Evolutionary conservation across 1,284 basidiomycete genomes (phyloP).

Genomic region (Irpex rosettiformis): DNA sequence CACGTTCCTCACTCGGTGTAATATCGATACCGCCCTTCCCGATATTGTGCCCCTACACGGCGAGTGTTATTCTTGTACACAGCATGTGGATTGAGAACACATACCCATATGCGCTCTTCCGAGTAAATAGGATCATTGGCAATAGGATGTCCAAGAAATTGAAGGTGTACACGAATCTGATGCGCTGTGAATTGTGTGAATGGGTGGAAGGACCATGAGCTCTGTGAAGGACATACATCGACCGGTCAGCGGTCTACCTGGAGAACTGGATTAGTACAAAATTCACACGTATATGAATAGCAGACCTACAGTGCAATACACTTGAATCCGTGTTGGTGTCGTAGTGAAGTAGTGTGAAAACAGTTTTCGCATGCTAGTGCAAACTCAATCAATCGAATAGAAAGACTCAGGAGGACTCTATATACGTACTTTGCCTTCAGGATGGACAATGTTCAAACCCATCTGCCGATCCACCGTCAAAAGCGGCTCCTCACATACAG

Average conservation of each 20-base stretch:
- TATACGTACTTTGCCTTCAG: constrained; percentile 86
- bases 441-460: constrained; percentile 93
- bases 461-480: constrained; percentile 94
- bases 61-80: neutral
- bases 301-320: constrained; percentile 78
- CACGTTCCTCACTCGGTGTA: constrained; percentile 58
- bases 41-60: constrained; percentile 56
- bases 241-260: constrained; percentile 83
- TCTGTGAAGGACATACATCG: constrained; percentile 62
- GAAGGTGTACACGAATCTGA: constrained; percentile 94
- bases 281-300: neutral
- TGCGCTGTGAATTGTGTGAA: constrained; percentile 58
- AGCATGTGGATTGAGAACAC: constrained; percentile 18
- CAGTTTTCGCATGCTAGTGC: constrained; percentile 82
- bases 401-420: too few species aligned
- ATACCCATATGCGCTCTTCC: constrained; percentile 77
- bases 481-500: constrained; percentile 84
- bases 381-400: neutral
- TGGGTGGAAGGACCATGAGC: constrained; percentile 3
- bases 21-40: constrained; percentile 85
- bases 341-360: constrained; percentile 86
- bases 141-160: constrained; percentile 92
- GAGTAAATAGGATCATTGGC: constrained; percentile 91
- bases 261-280: constrained; percentile 1
- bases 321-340: constrained; percentile 82